Evolutionary conservation across 2,329 filamentous ascomycete genomes (phyloP), one percentile per base, ranked within the genome.

Genomic region (Acrocalymma vagum): DNA sequence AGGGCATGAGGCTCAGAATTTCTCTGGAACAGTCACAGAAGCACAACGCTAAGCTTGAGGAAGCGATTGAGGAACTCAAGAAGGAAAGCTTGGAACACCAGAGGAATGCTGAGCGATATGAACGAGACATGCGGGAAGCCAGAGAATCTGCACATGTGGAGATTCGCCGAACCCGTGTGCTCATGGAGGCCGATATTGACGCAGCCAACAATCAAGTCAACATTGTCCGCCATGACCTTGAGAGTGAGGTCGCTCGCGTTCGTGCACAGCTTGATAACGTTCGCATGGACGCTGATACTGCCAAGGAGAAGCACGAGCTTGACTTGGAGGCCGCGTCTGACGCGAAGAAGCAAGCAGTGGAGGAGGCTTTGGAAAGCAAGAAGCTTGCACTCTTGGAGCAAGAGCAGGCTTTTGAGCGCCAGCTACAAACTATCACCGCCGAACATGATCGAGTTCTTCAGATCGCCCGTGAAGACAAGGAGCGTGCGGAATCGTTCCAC

Each of bases 201-300:
- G 78, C 84, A 25, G 88, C 92, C 35, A 94, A 92, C 62, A 85
- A 89, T 65, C 87, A 95, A 59, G 87, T 93, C 68, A 93, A 95
- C 60, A 81, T 87, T 38, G 84, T 93, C 18, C 87, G 90, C 36
- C 84, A 87, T 30, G 87, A 93, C 59, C 81, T 95, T 9, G 91
- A 96, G 65, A 84, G 86, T 43, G 88, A 95, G 65, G 81, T 94
- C 45, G 72, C 79, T 17, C 85, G 85, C 58, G 74, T 91, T 18
- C 85, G 90, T 37, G 74, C 80, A 14, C 88, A 95, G 65, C 74
- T 95, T 28, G 90, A 96, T 50, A 85, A 86, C 55, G 80, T 87
- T 41, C 87, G 81, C 61, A 78, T 94, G 62, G 90, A 96, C 49
- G 82, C 85, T 8, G 90, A 96, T 60, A 91, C 88, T 3, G 80